Base-by-base conservation (phyloP, 1,284 basidiomycete species). In the Puccinia hordei region DNA sequence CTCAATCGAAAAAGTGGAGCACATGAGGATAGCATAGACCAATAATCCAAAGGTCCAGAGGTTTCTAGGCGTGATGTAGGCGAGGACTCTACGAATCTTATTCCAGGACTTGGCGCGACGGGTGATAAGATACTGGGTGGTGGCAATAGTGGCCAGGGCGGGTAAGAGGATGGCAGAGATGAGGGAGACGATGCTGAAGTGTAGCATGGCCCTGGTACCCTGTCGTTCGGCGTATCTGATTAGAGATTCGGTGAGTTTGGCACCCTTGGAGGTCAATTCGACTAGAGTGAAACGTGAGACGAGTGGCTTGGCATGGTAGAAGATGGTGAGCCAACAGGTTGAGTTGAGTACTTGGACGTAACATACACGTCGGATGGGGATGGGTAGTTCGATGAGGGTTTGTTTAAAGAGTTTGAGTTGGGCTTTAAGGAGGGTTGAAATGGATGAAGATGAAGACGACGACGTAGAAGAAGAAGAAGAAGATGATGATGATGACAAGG, bases 281-380 rank as follows among this genome's bases (percentile, higher is more conserved):
- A 71, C 22, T n/a, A 79, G 59, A 2, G 51, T 51, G 22, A 72
- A 63, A 2, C 35, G 49, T n/a, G 65, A 30, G 55, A 79, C 59
- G 24, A 79, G 38, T 6, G 65, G 66, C 27, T 79, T 69, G 38
- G 68, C 51, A 49, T 79, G 68, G 59, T 71, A 72, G 15, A 79
- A 35, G 38, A 79, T 71, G 2, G 66, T 69, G 38, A 69, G 41
- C 77, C 77, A 79, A 38, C 66, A 57, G 17, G 68, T 38, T 24
- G 66, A 71, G 27, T 24, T 72, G 4, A 69, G 59, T 10, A 79
- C 17, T 63, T 79, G 35, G 22, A 79, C 41, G 46, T 46, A 61
- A 33, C 77, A 79, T 5, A 79, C 76, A 6, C 76, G 19, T 27
- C n/a, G 44, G 53, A 78, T 69, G 9, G 76, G 76, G 53, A 78